Base-by-base conservation (phyloP, 495 filamentous ascomycete species). In the Penicillium argentinense region DNA sequence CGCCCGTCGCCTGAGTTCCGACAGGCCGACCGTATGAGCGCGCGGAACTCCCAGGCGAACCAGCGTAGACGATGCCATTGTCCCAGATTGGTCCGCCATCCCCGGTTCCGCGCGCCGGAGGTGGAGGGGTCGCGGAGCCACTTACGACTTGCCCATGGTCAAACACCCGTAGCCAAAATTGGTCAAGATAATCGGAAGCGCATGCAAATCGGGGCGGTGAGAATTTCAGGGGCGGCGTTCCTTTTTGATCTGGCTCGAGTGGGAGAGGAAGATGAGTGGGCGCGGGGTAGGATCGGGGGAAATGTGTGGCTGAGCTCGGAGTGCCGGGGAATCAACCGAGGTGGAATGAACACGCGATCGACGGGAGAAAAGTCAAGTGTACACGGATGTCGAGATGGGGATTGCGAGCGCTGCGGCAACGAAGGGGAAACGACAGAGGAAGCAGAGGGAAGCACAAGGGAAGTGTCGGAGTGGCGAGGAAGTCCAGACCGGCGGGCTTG, bases 141-240 rank as follows among this genome's bases (percentile, higher is more conserved):
- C 69, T 70, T 66, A 73, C 69, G 69, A 73, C 54, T 73, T 73
- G 33, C 69, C 69, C 69, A 73, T 73, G 27, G 43, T 69, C 45
- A 58, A 59, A 50, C 26, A 48, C 32, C 42, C 30, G 28, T 16
- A 28, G 49, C 21, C 36, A 14, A 22, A 18, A 52, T 8, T 21
- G 39, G 19, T n/a, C n/a, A 27, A 37, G 28, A 42, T 2, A 29
- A 29, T 42, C 7, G 22, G 9, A 34, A 29, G 30, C 36, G 19
- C 34, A 51, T 59, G 25, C 16, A 56, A 33, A 14, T 48, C 24
- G 29, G 21, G 39, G 5, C 19, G 14, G 24, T 12, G 30, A 48
- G n/a, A n/a, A n/a, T n/a, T n/a, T n/a, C n/a, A n/a, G n/a, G n/a
- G n/a, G n/a, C n/a, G n/a, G n/a, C n/a, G n/a, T n/a, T n/a, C n/a